Conservation (phyloP, 2,329 filamentous ascomycete species). For the Fusarium palustre region DNA sequence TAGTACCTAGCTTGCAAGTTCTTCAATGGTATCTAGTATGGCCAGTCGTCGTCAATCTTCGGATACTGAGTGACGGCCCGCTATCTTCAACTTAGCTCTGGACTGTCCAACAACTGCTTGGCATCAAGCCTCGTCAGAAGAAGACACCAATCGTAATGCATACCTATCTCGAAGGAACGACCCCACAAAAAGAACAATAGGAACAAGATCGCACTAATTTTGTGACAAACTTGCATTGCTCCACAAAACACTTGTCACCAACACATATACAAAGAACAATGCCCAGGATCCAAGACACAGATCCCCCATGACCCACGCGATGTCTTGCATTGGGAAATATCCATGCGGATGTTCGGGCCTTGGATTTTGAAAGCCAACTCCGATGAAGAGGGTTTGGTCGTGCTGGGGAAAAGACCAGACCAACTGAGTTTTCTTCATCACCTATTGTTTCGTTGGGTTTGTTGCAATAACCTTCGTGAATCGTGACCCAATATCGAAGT, state of each 20-base stretch:
- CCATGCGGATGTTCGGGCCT: not conserved
- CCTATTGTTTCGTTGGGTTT: not conserved
- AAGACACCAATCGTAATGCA: not conserved
- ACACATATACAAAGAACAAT: not conserved
- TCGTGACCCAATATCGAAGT: not conserved
- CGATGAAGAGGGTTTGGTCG: not conserved
- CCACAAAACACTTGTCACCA: not conserved
- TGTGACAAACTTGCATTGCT: not conserved
- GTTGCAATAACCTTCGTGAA: not conserved
- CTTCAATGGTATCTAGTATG: not conserved
- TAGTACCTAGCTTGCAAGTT: not conserved
- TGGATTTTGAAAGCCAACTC: not conserved
- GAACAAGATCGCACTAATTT: not conserved
- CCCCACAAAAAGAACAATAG: not conserved
- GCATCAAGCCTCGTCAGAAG: not conserved
- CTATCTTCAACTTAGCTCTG: not conserved
- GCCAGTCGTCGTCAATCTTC: not conserved
- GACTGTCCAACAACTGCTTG: not conserved
- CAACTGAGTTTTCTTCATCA: not conserved
- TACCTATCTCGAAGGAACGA: not conserved
- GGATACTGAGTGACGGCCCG: not conserved
- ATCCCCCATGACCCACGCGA: not conserved
- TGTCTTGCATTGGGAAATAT: not conserved
- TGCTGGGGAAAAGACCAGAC: not conserved
- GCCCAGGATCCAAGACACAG: not conserved